These are phyloP conservation scores for Fomes fomentarius DNA, from an alignment of 1,284 basidiomycete species.

Conservation along the genomic window DNA sequence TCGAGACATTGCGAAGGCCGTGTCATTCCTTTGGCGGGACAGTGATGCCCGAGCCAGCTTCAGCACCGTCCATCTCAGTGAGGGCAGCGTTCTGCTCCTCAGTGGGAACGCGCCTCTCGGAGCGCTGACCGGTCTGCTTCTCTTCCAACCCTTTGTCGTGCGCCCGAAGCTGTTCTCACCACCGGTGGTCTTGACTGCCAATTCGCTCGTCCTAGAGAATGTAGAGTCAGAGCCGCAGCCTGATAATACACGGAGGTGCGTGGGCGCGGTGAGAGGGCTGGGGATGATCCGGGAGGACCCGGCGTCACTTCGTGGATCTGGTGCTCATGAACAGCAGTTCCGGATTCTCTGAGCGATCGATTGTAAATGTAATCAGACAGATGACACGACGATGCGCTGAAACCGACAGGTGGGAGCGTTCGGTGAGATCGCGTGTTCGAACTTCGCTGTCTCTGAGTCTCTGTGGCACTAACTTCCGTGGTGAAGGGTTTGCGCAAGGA, in stretches of 20 bases:
- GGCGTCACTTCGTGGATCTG: background rate
- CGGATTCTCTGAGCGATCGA: background rate
- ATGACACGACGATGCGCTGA: too few species aligned
- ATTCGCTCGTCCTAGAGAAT: conserved; percentile 19
- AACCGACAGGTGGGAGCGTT: too few species aligned
- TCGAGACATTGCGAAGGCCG: conserved; percentile 12
- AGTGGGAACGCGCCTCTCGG: conserved; percentile 12
- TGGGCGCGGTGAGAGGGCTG: conserved; percentile 14
- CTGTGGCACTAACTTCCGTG: too few species aligned
- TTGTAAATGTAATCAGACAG: too few species aligned
- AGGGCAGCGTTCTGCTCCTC: conserved; percentile 16
- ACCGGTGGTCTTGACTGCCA: conserved; percentile 14
- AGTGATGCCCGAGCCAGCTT: conserved; percentile 3
- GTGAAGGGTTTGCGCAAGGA: too few species aligned
- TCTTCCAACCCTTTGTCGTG: conserved; percentile 19
- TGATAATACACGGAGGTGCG: conserved; percentile 1
- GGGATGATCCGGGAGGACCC: background rate
- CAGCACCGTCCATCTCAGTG: conserved; percentile 15
- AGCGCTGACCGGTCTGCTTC: background rate
- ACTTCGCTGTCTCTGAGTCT: too few species aligned
- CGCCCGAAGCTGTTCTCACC: conserved; percentile 20
- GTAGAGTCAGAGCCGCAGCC: background rate
- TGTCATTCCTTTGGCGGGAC: conserved; percentile 13
- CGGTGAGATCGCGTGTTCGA: too few species aligned
- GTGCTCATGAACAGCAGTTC: background rate